phyloP scores from a whole-genome alignment of 352 stramenopile genomes.

The Pythium rishiriense region DNA sequence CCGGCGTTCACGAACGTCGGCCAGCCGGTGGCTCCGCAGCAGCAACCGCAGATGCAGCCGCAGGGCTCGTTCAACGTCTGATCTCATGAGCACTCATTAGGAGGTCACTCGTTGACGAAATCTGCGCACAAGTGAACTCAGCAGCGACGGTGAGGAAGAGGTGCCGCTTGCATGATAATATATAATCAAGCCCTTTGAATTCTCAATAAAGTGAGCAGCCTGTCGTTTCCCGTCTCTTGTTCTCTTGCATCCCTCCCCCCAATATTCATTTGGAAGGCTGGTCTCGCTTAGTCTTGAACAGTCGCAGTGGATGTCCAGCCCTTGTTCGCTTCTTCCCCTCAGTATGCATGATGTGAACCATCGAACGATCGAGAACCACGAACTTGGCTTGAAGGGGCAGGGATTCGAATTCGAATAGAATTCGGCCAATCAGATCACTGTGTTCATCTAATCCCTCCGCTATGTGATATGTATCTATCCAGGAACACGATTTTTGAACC shows the following conservation, averaged over 20 bases:
- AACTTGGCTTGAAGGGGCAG: not conserved
- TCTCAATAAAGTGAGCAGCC: not conserved
- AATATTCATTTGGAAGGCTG: no score
- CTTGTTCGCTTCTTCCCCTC: no score
- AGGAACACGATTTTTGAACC: not conserved
- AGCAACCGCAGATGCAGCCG: conserved; percentile 14
- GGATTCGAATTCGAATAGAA: conserved; percentile 7
- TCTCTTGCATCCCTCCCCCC: no score
- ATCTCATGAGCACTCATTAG: not conserved
- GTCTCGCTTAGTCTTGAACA: no score
- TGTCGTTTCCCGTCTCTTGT: not conserved
- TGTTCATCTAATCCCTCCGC: not conserved
- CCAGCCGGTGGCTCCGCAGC: conserved; percentile 4
- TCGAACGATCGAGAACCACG: not conserved
- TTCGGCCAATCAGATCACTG: not conserved
- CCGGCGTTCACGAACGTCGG: conserved; percentile 28
- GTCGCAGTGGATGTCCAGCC: no score
- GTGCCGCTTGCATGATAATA: not conserved
- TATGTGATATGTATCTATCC: not conserved
- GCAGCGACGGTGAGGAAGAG: not conserved
- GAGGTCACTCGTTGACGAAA: not conserved
- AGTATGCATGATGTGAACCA: no score
- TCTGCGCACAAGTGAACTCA: not conserved
- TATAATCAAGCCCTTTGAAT: not conserved
- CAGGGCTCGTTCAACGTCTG: conserved; percentile 31